These are phyloP conservation scores for Vanrija sp. DNA, from an alignment of 1,284 basidiomycete genomes.

Conservation along the genomic window DNA sequence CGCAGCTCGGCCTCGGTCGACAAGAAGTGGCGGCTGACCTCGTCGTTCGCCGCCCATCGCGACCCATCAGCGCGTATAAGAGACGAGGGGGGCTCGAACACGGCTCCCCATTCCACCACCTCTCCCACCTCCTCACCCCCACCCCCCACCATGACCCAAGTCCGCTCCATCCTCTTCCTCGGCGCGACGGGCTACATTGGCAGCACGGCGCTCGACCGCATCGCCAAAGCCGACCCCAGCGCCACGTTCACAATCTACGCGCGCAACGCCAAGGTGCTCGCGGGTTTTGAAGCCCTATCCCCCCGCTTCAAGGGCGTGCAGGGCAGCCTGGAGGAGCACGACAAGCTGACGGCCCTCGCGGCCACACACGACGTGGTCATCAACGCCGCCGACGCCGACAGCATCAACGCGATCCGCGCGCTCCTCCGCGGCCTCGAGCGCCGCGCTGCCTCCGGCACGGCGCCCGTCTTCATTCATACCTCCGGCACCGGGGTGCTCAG, in stretches of 20 bases:
- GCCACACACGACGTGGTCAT: slow-evolving; percentile 41
- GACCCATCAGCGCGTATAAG: too few relatives aligned
- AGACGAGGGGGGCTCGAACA: too few relatives aligned
- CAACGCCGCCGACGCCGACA: slow-evolving; percentile 46
- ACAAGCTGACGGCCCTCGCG: slow-evolving; percentile 35
- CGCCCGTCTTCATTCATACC: slow-evolving; percentile 47
- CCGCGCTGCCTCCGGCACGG: slow-evolving; percentile 33
- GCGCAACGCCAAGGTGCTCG: slow-evolving; percentile 1
- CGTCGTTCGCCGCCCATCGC: too few relatives aligned
- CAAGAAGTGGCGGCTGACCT: too few relatives aligned
- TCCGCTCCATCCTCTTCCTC: not conserved
- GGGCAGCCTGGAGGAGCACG: slow-evolving; percentile 33
- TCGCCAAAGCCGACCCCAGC: not conserved
- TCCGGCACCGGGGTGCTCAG: slow-evolving; percentile 46
- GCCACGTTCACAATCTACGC: slow-evolving; percentile 6
- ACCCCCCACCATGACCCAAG: not conserved
- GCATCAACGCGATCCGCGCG: slow-evolving; percentile 33
- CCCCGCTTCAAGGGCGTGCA: slow-evolving; percentile 2
- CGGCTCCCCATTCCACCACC: too few relatives aligned
- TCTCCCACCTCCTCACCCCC: too few relatives aligned
- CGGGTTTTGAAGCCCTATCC: slow-evolving; percentile 3
- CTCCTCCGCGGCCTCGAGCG: slow-evolving; percentile 41
- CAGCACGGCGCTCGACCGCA: slow-evolving; percentile 5
- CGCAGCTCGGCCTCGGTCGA: too few relatives aligned
- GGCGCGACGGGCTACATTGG: slow-evolving; percentile 12